phyloP scores from a whole-genome alignment of 768 basidiomycete species.

The Pleurotus ostreatus region DNA sequence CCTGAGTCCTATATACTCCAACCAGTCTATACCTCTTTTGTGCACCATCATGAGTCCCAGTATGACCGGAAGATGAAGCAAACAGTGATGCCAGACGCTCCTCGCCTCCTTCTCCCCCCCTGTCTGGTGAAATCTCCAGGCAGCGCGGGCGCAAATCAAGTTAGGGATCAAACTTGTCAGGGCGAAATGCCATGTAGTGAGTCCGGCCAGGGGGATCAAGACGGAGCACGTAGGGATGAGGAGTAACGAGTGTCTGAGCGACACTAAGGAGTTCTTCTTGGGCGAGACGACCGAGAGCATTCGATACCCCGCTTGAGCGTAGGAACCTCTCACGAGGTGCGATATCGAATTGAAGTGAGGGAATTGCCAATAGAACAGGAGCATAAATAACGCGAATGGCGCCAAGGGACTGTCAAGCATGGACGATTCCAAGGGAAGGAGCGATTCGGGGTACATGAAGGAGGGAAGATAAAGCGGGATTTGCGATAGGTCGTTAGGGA shows the following conservation, averaged over 20 bases:
- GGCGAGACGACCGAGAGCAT: constrained; percentile 88
- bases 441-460: constrained; percentile 38
- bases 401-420: constrained; percentile 77
- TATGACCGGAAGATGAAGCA: constrained; percentile 90
- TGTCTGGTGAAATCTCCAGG: constrained; percentile 69
- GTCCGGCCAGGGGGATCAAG: constrained; percentile 81
- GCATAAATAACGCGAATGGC: constrained; percentile 73
- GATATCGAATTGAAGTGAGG: constrained; percentile 97
- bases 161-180: constrained; percentile 76
- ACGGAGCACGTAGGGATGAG: constrained; percentile 76
- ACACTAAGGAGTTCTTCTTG: constrained; percentile 76
- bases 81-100: constrained; percentile 68
- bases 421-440: constrained; percentile 35
- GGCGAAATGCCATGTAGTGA: constrained; percentile 91
- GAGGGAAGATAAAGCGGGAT: constrained; percentile 58
- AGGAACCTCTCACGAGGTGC: constrained; percentile 79
- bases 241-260: constrained; percentile 76
- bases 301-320: constrained; percentile 89
- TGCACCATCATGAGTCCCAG: constrained; percentile 94
- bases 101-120: constrained; percentile 78
- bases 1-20: constrained; percentile 49
- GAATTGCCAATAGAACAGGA: constrained; percentile 97
- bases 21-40: constrained; percentile 83
- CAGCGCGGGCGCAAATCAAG: constrained; percentile 57
- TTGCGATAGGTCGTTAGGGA: constrained; percentile 62